These are phyloP conservation scores for Fusarium chlamydosporum DNA, from an alignment of 2,329 filamentous ascomycete species.

Conservation along the genomic window DNA sequence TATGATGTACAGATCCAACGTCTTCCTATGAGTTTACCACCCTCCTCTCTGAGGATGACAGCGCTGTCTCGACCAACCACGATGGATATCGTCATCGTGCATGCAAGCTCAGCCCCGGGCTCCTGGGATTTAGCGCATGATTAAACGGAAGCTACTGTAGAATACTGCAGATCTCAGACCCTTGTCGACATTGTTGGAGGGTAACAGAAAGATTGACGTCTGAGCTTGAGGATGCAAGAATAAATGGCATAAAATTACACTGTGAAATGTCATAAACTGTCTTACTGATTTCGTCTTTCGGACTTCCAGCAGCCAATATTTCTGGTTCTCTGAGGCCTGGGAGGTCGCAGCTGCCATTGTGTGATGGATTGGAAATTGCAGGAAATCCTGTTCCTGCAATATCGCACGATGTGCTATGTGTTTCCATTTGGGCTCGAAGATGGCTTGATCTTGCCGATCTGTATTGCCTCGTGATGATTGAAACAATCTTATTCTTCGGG, in stretches of 20 bases:
- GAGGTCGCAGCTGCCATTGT: slow-evolving; percentile 18
- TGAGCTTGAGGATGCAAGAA: background rate
- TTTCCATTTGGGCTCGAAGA: slow-evolving; percentile 2
- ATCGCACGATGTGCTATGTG: slow-evolving; percentile 10
- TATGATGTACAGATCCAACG: slow-evolving; percentile 32
- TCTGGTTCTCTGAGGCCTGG: background rate
- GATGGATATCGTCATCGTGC: slow-evolving; percentile 34
- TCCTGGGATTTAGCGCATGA: slow-evolving; percentile 29
- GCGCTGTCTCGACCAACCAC: slow-evolving; percentile 9
- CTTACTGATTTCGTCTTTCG: background rate
- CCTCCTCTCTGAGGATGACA: slow-evolving; percentile 8
- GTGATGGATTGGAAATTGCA: slow-evolving; percentile 12
- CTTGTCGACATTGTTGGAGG: background rate
- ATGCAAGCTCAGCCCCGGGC: slow-evolving; percentile 35
- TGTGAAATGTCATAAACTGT: background rate
- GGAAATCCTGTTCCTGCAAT: slow-evolving; percentile 11
- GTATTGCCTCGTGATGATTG: background rate
- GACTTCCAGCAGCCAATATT: background rate
- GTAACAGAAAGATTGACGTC: background rate
- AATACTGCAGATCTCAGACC: slow-evolving; percentile 12
- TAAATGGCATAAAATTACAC: background rate
- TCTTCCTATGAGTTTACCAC: slow-evolving; percentile 22
- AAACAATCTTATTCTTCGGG: background rate
- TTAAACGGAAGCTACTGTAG: slow-evolving; percentile 17
- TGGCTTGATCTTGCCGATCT: background rate